Conservation (phyloP, 2,329 filamentous ascomycete species). For the Aspergillus vadensis region DNA sequence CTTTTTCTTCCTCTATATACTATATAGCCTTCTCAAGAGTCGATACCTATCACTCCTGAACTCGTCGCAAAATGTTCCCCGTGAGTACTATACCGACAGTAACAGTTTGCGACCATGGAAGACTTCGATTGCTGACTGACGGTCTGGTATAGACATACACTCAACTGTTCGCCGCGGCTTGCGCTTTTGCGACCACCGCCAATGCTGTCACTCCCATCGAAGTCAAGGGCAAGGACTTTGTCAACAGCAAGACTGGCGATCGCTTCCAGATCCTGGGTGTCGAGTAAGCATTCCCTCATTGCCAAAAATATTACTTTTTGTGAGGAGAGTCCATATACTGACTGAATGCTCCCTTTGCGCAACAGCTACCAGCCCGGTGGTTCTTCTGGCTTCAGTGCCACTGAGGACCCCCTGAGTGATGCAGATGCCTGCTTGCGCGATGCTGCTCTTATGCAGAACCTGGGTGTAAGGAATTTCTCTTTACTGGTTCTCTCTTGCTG, state of each 20-base stretch:
- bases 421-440: slow-evolving; percentile 62
- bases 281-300: slow-evolving; percentile 47
- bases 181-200: slow-evolving; percentile 48
- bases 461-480: slow-evolving; percentile 51
- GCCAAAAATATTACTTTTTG: not conserved
- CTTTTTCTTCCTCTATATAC: slow-evolving; percentile 2
- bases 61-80: slow-evolving; percentile 24
- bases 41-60: not conserved
- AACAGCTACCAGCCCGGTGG: slow-evolving; percentile 64
- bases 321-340: slow-evolving; percentile 18
- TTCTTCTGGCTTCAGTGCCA: slow-evolving; percentile 57
- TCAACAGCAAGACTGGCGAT: slow-evolving; percentile 59
- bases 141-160: slow-evolving; percentile 29
- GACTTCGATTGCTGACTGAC: not conserved
- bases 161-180: slow-evolving; percentile 43
- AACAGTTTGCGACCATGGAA: not conserved
- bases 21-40: not conserved
- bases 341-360: slow-evolving; percentile 13
- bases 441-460: slow-evolving; percentile 63
- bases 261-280: slow-evolving; percentile 65
- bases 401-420: slow-evolving; percentile 60
- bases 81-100: slow-evolving; percentile 16
- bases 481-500: not conserved
- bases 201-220: slow-evolving; percentile 59
- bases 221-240: slow-evolving; percentile 62